Base-by-base conservation (phyloP, 2,329 filamentous ascomycete genomes). In the Alternaria sp. region DNA sequence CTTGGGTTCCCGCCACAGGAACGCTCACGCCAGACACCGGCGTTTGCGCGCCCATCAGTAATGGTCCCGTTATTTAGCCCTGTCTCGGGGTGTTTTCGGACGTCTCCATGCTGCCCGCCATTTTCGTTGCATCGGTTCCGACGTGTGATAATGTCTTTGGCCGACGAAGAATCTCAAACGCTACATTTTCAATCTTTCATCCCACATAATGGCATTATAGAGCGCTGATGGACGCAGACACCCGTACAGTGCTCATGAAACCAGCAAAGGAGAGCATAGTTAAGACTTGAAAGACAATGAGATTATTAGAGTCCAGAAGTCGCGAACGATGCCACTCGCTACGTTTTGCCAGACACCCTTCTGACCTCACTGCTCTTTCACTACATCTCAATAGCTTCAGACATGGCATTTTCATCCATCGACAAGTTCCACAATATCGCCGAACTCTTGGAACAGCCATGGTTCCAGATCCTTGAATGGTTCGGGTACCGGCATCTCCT, bases 381-480 rank as follows among this genome's bases (percentile, higher is more conserved):
- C 26, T 11, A 17, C 14, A 8, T 28, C 8, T 3, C 29, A 29
- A 3, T 13, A 26, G 8, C 13, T 13, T 14, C 2, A 23, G 7
- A 44, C 24, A 3, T 23, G 28, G 17, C 17, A 3, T 14, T 8
- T 36, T 63, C 51, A 66, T 11, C 62, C 63, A 45, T 74, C 70
- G 33, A 73, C 61, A 34, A 80, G 68, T 54, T 80, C 77, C 23
- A 80, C 70, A n/a, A 75, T 71, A 51, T 76, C 72, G 10, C 78
- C 78, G 50, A 78, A 79, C 58, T 80, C 77, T 29, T 68, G 57
- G 14, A 76, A 68, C 5, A 80, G 58, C 77, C 78, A 80, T 2
- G 71, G 68, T 41, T 78, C 73, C 1, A 80, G 62, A 45, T 71
- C 76, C 45, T 75, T 69, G 56, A 69, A 75, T 13, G 52, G 66